phyloP scores from a whole-genome alignment of 1,284 basidiomycete species.

The Ustilago hordei region DNA sequence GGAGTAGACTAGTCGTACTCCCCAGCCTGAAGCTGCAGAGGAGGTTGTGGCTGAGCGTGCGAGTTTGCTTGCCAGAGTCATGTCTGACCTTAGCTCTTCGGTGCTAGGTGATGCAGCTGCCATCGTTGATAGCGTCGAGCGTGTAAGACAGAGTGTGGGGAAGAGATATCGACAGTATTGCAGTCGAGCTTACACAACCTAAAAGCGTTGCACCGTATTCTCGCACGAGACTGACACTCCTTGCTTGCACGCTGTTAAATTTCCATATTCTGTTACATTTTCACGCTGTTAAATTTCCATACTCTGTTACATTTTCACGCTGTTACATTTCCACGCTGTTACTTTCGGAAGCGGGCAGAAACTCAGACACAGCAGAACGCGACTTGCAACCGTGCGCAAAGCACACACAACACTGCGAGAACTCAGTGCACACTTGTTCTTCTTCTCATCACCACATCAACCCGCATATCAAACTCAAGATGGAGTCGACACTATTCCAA shows the following conservation, averaged over 20 bases:
- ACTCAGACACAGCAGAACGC: neutral
- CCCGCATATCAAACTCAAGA: conserved; percentile 10
- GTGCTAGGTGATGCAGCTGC: neutral
- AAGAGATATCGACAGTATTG: neutral
- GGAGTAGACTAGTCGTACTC: conserved; percentile 49
- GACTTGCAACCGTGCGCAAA: conserved; percentile 12
- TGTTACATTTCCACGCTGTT: too few species aligned
- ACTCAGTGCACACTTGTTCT: neutral
- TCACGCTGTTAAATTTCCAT: neutral
- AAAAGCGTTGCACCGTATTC: neutral
- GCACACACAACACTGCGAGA: conserved; percentile 7
- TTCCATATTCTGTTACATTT: neutral
- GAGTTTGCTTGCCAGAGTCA: conserved; percentile 24
- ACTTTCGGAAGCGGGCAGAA: too few species aligned
- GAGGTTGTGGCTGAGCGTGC: conserved; percentile 22
- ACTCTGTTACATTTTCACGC: neutral
- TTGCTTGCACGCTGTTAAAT: conserved; percentile 6
- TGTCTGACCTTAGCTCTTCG: conserved; percentile 13
- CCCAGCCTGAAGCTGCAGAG: conserved; percentile 15
- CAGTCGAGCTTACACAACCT: conserved; percentile 14
- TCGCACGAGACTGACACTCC: conserved; percentile 29
- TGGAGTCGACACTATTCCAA: conserved; percentile 58
- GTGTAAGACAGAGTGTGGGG: neutral
- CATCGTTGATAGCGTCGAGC: conserved; percentile 10
- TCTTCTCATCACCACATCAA: conserved; percentile 3